Evolutionary conservation across 139 green algal genomes (phyloP).

Genomic region (Pedinophyceae sp.): DNA sequence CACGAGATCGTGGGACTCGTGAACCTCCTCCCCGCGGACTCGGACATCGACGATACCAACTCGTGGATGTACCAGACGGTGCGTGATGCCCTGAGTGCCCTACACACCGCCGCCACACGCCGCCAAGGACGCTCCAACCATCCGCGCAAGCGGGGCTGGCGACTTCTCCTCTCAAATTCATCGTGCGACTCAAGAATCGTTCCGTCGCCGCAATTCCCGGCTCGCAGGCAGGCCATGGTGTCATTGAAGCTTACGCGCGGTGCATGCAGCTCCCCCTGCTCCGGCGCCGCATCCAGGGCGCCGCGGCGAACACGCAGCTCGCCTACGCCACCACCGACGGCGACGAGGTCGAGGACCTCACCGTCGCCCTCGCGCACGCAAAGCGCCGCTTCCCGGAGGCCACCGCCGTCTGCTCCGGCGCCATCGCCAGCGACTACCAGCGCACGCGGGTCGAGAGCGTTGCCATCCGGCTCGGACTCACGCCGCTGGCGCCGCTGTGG

Average conservation of each 20-base stretch:
- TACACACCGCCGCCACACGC: too few relatives aligned
- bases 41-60: constrained; percentile 66
- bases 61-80: constrained; percentile 94
- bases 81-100: too few relatives aligned
- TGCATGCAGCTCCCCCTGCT: constrained; percentile 78
- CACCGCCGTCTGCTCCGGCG: constrained; percentile 62
- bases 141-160: not conserved
- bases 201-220: too few relatives aligned
- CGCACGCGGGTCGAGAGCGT: constrained; percentile 81
- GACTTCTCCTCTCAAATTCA: not conserved
- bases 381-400: constrained; percentile 24
- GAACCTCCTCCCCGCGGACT: constrained; percentile 49
- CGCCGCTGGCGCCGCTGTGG: constrained; percentile 85
- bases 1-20: constrained; percentile 40
- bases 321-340: constrained; percentile 13
- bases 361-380: constrained; percentile 43
- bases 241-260: constrained; percentile 55
- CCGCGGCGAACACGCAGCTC: not conserved
- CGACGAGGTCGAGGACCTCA: constrained; percentile 91
- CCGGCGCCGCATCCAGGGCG: constrained; percentile 44
- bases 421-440: constrained; percentile 95
- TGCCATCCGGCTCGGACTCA: constrained; percentile 59
- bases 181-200: not conserved
- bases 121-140: too few relatives aligned
- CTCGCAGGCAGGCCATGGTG: constrained; percentile 69